Conservation (phyloP, 768 basidiomycete species). For the Agrocybe pediades region DNA sequence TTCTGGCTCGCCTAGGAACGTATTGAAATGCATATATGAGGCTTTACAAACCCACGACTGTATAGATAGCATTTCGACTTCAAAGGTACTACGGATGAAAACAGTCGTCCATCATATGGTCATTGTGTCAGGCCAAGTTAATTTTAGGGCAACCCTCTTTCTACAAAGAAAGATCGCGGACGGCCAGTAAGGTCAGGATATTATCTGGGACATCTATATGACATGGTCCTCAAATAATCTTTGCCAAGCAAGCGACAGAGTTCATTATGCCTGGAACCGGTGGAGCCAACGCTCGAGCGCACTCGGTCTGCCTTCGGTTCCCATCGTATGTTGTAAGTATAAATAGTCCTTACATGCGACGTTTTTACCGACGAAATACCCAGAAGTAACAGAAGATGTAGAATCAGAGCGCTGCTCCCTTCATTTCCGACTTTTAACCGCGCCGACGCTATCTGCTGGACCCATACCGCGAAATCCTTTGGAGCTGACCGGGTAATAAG, state of each 20-base stretch:
- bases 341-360: neutral
- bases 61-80: neutral
- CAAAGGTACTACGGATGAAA: too few relatives aligned
- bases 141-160: neutral
- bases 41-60: neutral
- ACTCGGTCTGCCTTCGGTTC: too few relatives aligned
- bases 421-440: conserved; percentile 9
- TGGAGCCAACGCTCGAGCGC: neutral
- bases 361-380: conserved; percentile 2
- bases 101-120: neutral
- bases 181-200: neutral
- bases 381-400: neutral
- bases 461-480: neutral
- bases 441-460: neutral
- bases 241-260: neutral
- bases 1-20: neutral
- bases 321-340: neutral
- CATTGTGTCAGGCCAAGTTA: neutral
- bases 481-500: neutral
- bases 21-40: neutral
- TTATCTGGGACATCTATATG: neutral
- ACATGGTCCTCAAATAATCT: neutral
- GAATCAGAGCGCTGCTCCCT: neutral
- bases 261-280: neutral
- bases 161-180: neutral